These are phyloP conservation scores for Vigna unguiculata DNA, from an alignment of 306 rosid genomes.

Conservation along the genomic window DNA sequence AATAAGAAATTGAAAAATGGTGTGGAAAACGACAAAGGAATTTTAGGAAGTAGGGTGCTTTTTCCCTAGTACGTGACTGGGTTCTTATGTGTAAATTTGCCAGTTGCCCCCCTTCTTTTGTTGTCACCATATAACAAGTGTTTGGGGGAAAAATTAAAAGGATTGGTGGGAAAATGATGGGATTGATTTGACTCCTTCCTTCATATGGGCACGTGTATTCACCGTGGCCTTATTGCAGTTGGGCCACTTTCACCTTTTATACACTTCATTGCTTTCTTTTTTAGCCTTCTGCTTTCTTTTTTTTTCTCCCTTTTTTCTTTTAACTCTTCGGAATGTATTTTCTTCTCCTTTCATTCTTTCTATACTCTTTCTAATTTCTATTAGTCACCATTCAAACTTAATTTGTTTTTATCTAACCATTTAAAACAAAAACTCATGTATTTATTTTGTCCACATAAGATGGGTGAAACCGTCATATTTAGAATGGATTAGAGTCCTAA, in stretches of 20 bases:
- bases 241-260: constrained; percentile 33
- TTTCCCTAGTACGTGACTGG: constrained; percentile 48
- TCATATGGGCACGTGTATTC: constrained; percentile 47
- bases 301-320: not conserved
- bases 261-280: not conserved
- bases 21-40: constrained; percentile 37
- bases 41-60: constrained; percentile 38
- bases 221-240: constrained; percentile 39
- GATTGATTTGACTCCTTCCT: constrained; percentile 33
- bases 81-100: constrained; percentile 51
- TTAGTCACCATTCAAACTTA: too few relatives aligned
- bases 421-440: too few relatives aligned
- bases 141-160: not conserved
- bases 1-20: constrained; percentile 17
- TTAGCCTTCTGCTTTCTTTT: not conserved
- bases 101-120: constrained; percentile 29
- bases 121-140: constrained; percentile 9
- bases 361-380: too few relatives aligned
- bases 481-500: too few relatives aligned
- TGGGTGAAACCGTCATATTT: too few relatives aligned
- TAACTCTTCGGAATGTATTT: too few relatives aligned
- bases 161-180: constrained; percentile 41
- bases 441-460: too few relatives aligned
- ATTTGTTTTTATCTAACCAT: too few relatives aligned
- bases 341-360: too few relatives aligned